Evolutionary conservation across 768 basidiomycete species (phyloP).

Genomic region (Termitomyces sp.): DNA sequence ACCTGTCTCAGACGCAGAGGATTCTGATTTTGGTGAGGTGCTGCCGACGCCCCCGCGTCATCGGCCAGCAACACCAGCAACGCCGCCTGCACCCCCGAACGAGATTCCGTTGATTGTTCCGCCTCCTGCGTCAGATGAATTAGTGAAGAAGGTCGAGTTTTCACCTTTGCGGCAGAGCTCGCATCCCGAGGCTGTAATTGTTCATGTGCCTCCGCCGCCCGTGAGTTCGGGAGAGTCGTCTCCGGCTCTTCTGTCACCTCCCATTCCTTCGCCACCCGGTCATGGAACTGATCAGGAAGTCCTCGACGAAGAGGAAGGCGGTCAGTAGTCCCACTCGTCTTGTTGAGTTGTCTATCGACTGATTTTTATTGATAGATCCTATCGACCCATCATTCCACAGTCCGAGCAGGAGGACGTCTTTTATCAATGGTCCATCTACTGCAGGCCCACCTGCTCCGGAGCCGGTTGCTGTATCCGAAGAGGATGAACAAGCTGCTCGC

Average conservation of each 20-base stretch:
- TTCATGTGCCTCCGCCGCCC: slow-evolving; percentile 9
- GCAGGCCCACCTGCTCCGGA: slow-evolving; percentile 10
- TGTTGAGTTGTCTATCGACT: background rate
- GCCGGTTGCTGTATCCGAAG: slow-evolving; percentile 18
- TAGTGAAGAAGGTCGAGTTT: slow-evolving; percentile 4
- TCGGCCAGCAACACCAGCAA: slow-evolving; percentile 11
- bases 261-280: slow-evolving; percentile 5
- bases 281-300: slow-evolving; percentile 34
- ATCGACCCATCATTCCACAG: slow-evolving; percentile 64
- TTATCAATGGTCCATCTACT: slow-evolving; percentile 16
- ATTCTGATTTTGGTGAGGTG: slow-evolving; percentile 31
- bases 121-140: slow-evolving; percentile 14
- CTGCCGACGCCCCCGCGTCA: slow-evolving; percentile 27
- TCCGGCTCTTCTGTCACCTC: slow-evolving; percentile 21
- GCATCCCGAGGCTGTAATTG: slow-evolving; percentile 2
- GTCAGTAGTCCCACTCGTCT: slow-evolving; percentile 32
- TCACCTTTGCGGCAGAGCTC: slow-evolving; percentile 13
- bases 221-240: slow-evolving; percentile 9
- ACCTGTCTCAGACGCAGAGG: slow-evolving; percentile 21
- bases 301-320: slow-evolving; percentile 60
- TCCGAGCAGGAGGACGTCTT: slow-evolving; percentile 40
- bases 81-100: slow-evolving; percentile 10
- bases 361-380: slow-evolving; percentile 43
- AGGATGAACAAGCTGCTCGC: slow-evolving; percentile 47
- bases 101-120: slow-evolving; percentile 19